Evolutionary conservation across 371 early-diverging fungal species (phyloP), one percentile per base, ranked within the genome.

Genomic region (Sanchytrium tribonematis): DNA sequence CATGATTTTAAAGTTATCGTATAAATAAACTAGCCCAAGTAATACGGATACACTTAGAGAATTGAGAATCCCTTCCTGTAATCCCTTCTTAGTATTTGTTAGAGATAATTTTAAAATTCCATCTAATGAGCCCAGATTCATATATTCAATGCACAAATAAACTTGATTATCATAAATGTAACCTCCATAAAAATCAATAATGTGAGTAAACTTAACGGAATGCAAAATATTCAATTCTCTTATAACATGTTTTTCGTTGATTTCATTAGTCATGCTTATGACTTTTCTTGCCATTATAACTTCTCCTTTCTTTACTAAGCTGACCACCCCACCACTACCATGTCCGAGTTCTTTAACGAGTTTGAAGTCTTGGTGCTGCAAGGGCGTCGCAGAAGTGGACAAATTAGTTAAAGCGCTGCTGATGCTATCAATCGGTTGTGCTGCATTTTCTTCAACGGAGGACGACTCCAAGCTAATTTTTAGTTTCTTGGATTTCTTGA

Each of bases 1-100:
- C 65, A 97, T 90, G 17, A 95, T 89, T 71, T 85, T 84, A 76
- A 88, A 86, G 69, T 81, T 81, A 65, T 85, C 82, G 76, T 89
- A 87, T 66, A 91, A 82, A 75, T 91, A 90, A 68, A 77, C 77
- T 28, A 81, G 72, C 16, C 82, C 82, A 66, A 69, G 70, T 31
- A 81, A 69, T n/a, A 78, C 88, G 30, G 86, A 82, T 72, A 81
- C 79, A 48, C 84, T 83, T 71, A 91, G 84, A 73, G 85, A 82
- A 30, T 84, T 85, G 30, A 88, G 73, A 31, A 91, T 83, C 71
- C 83, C 83, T 73, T 86, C 80, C 29, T 84, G 83, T 67, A 28
- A 67, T 67, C 67, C 67, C 67, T 67, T 17, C 17, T 67, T 67
- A 2, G 67, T 48, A 48, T 22, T 12, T 48, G 48, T 22, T 12